Conservation (phyloP, 352 stramenopile genomes). For the Phytophthora palmivora region DNA sequence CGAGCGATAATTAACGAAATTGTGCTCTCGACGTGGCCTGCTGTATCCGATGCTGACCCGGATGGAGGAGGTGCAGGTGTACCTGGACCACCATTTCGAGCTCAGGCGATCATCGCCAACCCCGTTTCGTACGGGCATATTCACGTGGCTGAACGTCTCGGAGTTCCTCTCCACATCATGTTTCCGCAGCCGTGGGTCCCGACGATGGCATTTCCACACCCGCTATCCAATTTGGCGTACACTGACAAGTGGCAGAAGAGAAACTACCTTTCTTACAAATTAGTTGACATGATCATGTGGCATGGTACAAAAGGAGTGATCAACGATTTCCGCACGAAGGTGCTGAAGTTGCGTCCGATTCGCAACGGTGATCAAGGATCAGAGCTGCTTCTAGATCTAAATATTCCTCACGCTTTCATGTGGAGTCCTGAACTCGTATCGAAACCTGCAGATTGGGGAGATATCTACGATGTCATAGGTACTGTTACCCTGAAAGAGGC, state of each 20-base stretch:
- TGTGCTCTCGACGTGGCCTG: conserved; percentile 86
- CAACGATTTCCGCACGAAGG: conserved; percentile 78
- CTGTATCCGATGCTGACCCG: conserved; percentile 75
- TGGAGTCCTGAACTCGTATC: conserved; percentile 86
- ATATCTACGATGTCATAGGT: conserved; percentile 85
- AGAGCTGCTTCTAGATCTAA: conserved; percentile 60
- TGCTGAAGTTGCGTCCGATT: conserved; percentile 61
- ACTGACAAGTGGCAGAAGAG: conserved; percentile 48
- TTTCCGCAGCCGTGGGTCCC: conserved; percentile 91
- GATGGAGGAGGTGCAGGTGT: conserved; percentile 55
- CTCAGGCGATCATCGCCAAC: conserved; percentile 93
- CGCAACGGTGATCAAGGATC: conserved; percentile 56
- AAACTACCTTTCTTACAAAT: conserved; percentile 85
- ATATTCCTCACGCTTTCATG: conserved; percentile 89
- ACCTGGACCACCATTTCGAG: conserved; percentile 67
- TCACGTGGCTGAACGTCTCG: conserved; percentile 91
- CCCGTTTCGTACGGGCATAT: conserved; percentile 92
- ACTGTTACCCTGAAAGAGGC: conserved; percentile 67
- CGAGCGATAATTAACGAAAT: conserved; percentile 90
- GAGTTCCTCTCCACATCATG: conserved; percentile 93
- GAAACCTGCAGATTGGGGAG: conserved; percentile 89
- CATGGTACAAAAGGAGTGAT: conserved; percentile 62
- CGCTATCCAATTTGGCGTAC: conserved; percentile 85
- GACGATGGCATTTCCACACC: conserved; percentile 89
- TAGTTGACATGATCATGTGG: conserved; percentile 86